Evolutionary conservation across 192 early-diverging fungal species (phyloP), one percentile per base, ranked within the genome.

Genomic region (Gamsiella multidivaricata): DNA sequence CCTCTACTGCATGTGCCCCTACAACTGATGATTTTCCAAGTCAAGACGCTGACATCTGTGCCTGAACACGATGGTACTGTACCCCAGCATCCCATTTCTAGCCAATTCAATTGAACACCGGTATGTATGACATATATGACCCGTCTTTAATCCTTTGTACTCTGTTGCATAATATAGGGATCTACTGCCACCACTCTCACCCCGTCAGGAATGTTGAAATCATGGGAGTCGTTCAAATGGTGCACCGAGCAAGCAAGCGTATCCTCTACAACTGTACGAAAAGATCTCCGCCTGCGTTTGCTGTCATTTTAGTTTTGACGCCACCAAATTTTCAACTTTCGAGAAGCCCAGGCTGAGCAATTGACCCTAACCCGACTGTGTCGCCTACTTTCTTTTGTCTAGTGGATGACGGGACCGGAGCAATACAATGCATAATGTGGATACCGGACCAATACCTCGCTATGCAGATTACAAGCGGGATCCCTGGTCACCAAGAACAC

Each of bases 371-470:
- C n/a, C n/a, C n/a, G n/a, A 28, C 18, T 32, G 4, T 10, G 34
- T 26, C 26, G 3, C 31, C 12, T 33, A 10, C 5, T 5, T 28
- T 5, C 17, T 20, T 22, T 22, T 32, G 0, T 0, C 2, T 42
- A 78, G 74, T 78, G 60, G 74, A 78, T 52, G 74, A 78, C 36
- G 74, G 74, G 7, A 69, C 65, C 25, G 74, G 61, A 12, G 54
- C 45, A 15, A 50, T 78, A 6, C 74, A 50, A 18, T 68, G 65
- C 20, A 43, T 78, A 25, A 57, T 69, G 42, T 78, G 74, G 74
- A 69, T 78, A n/a, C 74, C 74, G 7, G 74, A 78, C 39, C 17
- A 63, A n/a, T 57, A 46, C n/a, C 58, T 33, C 29, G 37, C 28
- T 20, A 7, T 63, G 17, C 58, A 64, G 47, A 31, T 58, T 43